phyloP scores from a whole-genome alignment of 169 alveolate genomes.

The Eimeria necatrix region DNA sequence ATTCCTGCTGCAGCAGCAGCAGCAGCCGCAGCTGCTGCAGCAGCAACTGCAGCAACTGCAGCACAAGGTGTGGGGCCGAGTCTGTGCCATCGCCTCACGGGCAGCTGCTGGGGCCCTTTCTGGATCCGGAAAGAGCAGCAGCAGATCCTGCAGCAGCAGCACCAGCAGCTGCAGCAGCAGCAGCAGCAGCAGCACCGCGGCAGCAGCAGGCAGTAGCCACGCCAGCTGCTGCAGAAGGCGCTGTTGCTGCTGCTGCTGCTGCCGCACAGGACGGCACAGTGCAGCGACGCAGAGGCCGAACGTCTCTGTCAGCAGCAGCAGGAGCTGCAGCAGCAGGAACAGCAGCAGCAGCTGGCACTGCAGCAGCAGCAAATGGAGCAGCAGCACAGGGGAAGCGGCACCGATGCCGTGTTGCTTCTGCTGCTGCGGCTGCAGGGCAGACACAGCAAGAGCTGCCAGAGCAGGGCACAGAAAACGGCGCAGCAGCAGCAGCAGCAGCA shows the following conservation, averaged over 20 bases:
- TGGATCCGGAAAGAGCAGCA: background rate
- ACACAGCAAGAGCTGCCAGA: background rate
- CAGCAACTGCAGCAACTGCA: background rate
- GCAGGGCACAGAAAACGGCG: slow-evolving; percentile 59
- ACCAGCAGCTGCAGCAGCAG: background rate
- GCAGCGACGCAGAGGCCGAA: background rate
- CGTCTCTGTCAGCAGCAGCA: background rate
- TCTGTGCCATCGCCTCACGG: no score
- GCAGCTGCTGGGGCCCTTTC: no score
- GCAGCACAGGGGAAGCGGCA: background rate
- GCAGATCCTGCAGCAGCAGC: background rate
- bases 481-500: no score
- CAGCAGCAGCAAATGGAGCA: background rate
- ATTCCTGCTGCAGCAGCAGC: background rate
- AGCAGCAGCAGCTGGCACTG: background rate
- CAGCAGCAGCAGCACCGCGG: background rate
- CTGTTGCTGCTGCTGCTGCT: slow-evolving; percentile 14
- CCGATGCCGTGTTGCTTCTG: background rate
- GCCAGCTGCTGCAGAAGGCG: background rate
- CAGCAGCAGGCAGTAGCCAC: background rate
- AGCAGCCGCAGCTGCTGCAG: slow-evolving; percentile 7
- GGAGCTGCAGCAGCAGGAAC: background rate
- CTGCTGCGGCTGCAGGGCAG: slow-evolving; percentile 3
- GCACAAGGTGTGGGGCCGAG: no score
- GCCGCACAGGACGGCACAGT: no score